Percentiles rank a stretch among this genome's conserved stretches.
Conservation (phyloP, 2,329 filamentous ascomycete genomes). For the Scopulariopsis brevicaulis region DNA sequence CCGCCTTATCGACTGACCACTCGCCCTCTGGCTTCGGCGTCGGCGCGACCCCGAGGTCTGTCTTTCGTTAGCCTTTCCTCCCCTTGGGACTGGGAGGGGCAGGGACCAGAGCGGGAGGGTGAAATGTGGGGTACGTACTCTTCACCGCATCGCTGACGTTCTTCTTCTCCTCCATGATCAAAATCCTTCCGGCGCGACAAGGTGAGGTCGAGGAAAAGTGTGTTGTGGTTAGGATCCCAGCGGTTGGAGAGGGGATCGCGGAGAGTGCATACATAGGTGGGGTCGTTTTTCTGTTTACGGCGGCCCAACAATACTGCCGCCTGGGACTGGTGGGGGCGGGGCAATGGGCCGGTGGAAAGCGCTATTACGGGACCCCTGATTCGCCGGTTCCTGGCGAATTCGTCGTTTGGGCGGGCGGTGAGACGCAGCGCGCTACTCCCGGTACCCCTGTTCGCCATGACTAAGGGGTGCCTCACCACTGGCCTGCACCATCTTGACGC, state of each 20-base stretch:
- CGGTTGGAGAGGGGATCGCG: background rate
- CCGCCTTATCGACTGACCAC: constrained; percentile 13
- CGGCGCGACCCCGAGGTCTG: constrained; percentile 12
- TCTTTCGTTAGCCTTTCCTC: background rate
- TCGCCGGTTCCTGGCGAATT: background rate
- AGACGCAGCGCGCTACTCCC: background rate
- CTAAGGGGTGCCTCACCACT: no score
- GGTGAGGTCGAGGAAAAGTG: background rate
- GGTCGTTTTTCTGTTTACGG: background rate
- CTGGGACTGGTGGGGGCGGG: background rate
- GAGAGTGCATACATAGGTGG: background rate
- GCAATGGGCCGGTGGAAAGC: background rate
- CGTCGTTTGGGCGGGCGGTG: background rate
- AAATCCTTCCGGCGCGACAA: background rate
- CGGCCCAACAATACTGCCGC: background rate
- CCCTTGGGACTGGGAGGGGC: background rate
- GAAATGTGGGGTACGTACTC: background rate
- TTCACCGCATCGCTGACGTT: background rate
- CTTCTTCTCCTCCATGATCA: background rate
- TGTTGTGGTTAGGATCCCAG: background rate
- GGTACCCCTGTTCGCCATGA: background rate
- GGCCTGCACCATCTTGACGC: no score
- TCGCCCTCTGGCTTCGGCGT: constrained; percentile 12
- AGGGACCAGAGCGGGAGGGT: background rate
- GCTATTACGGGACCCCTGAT: background rate